phyloP scores from a whole-genome alignment of 192 early-diverging fungal species.

The Lunasporangiospora selenospora region DNA sequence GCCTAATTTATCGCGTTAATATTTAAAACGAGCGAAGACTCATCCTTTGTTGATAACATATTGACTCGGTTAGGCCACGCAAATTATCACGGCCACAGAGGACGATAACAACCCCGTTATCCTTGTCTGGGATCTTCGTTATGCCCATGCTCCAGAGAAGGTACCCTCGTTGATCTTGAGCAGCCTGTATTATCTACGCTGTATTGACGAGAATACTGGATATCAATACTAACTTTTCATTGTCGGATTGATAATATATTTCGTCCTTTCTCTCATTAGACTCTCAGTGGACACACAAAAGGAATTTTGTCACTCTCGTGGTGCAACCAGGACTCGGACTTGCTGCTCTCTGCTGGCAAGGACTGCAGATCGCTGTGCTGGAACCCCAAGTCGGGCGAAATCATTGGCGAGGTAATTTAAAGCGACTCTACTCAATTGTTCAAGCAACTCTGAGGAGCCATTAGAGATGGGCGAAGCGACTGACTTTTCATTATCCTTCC shows the following conservation, averaged over 20 bases:
- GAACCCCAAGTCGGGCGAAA: constrained; percentile 83
- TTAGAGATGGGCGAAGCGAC: background rate
- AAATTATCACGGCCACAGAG: constrained; percentile 91
- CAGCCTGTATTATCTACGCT: background rate
- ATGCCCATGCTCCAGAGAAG: constrained; percentile 91
- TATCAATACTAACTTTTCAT: background rate
- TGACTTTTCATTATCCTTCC: background rate
- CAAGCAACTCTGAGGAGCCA: background rate
- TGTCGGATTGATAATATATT: constrained; percentile 14
- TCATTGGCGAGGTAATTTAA: constrained; percentile 77
- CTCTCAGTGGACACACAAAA: constrained; percentile 85
- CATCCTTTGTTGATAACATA: background rate
- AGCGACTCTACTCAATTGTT: too few relatives aligned
- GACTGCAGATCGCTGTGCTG: constrained; percentile 95
- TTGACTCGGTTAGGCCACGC: constrained; percentile 71
- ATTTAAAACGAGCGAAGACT: background rate
- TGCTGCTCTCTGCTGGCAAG: constrained; percentile 94
- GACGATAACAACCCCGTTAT: constrained; percentile 92
- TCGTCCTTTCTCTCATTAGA: too few relatives aligned
- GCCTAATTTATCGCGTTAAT: background rate
- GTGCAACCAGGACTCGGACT: constrained; percentile 93
- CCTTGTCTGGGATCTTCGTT: constrained; percentile 94
- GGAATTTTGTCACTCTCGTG: constrained; percentile 93
- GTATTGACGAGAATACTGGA: background rate
- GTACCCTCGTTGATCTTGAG: constrained; percentile 5